Percentiles rank a stretch among this genome's conserved stretches.
These are phyloP conservation scores for Datisca glomerata DNA, from an alignment of 306 rosid species.

Conservation along the genomic window DNA sequence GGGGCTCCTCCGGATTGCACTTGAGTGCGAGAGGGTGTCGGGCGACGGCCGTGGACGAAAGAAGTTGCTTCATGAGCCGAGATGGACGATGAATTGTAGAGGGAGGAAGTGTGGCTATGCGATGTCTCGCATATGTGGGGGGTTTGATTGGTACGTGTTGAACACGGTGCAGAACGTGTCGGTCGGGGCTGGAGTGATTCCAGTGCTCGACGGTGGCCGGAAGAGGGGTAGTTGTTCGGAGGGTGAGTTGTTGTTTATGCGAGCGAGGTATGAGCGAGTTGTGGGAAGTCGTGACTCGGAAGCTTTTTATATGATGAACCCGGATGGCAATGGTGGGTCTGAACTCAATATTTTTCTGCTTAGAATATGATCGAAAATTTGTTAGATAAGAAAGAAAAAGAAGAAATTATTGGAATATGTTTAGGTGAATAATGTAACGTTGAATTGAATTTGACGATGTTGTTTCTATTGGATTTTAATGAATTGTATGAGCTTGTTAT, in stretches of 20 bases:
- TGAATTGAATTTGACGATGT: no score
- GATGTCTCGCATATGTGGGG: constrained; percentile 49
- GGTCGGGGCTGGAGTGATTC: constrained; percentile 86
- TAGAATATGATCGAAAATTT: constrained; percentile 31
- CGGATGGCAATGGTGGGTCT: constrained; percentile 90
- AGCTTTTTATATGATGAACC: constrained; percentile 92
- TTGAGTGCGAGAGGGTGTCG: constrained; percentile 40
- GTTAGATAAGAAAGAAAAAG: neutral
- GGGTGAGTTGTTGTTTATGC: constrained; percentile 89
- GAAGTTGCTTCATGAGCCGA: constrained; percentile 58
- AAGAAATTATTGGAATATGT: no score
- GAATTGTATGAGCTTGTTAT: no score
- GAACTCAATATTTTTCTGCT: constrained; percentile 84
- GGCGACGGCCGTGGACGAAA: neutral
- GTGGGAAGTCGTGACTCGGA: constrained; percentile 98
- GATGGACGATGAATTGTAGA: constrained; percentile 81
- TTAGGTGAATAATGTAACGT: neutral
- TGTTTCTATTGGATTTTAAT: no score
- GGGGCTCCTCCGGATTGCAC: constrained; percentile 77
- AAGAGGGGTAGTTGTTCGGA: constrained; percentile 32
- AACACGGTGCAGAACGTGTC: constrained; percentile 66
- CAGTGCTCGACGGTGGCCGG: constrained; percentile 36
- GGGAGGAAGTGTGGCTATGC: constrained; percentile 79
- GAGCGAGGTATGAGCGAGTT: constrained; percentile 83
- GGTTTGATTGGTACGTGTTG: constrained; percentile 56